Percentiles rank a stretch among this genome's conserved stretches.
These are phyloP conservation scores for Alisma plantagoaquatica DNA, from an alignment of 106 monocot genomes.

Conservation along the genomic window DNA sequence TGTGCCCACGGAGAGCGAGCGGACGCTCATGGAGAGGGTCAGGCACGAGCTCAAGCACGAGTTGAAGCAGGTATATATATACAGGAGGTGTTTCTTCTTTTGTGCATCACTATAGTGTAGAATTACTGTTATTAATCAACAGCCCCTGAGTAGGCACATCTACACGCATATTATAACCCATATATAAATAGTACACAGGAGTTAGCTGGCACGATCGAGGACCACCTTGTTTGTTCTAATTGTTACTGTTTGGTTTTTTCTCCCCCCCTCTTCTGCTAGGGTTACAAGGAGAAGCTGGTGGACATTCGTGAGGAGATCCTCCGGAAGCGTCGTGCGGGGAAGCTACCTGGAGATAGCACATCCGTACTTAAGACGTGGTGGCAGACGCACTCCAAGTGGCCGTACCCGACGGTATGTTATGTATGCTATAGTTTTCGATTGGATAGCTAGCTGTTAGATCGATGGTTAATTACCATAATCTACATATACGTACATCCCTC, in stretches of 20 bases:
- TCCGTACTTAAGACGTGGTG: constrained; percentile 94
- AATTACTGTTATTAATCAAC: too few relatives aligned
- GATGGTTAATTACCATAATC: too few relatives aligned
- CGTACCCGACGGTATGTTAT: constrained; percentile 90
- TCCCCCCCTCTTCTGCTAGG: constrained; percentile 21
- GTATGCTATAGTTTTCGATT: background rate
- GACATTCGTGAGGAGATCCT: constrained; percentile 95
- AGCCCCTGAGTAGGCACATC: too few relatives aligned
- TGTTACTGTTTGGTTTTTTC: too few relatives aligned
- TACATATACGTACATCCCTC: background rate
- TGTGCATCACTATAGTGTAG: too few relatives aligned
- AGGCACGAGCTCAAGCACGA: constrained; percentile 95
- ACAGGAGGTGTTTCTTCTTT: background rate
- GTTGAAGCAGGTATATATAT: constrained; percentile 86
- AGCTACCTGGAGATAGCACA: constrained; percentile 85
- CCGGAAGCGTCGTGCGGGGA: constrained; percentile 85
- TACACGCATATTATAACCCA: background rate
- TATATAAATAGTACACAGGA: background rate
- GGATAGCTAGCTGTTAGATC: background rate
- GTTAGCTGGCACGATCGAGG: background rate
- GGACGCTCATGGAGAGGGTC: constrained; percentile 88
- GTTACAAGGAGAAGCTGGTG: constrained; percentile 90
- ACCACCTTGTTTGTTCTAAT: background rate
- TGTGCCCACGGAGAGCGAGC: constrained; percentile 87
- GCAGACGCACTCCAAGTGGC: constrained; percentile 97